Evolutionary conservation across 305 asterid genomes (phyloP).

Genomic region (Solanum hybrid): DNA sequence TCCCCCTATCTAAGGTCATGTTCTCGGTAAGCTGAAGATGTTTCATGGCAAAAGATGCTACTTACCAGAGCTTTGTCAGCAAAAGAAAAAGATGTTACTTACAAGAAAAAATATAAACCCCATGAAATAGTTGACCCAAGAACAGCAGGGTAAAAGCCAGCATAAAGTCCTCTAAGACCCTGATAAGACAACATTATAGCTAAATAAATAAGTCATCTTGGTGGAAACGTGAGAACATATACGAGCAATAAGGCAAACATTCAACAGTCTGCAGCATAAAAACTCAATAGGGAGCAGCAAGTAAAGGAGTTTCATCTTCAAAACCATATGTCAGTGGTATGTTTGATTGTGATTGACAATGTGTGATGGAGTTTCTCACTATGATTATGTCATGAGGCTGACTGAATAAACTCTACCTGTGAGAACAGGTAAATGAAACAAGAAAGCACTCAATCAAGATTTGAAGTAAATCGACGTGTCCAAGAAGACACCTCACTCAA

Average conservation of each 20-base stretch:
- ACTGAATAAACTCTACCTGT: neutral
- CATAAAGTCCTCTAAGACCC: conserved; percentile 92
- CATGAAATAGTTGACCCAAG: conserved; percentile 96
- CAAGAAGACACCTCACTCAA: neutral
- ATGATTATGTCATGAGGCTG: neutral
- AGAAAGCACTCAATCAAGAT: neutral
- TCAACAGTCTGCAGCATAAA: neutral
- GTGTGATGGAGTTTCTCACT: neutral
- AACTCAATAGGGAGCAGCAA: neutral
- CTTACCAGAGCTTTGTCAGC: neutral
- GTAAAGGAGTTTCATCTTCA: neutral
- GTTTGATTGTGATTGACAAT: neutral
- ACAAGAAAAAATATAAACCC: conserved; percentile 96
- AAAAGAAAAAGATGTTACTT: conserved; percentile 23
- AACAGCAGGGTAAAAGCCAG: conserved; percentile 95
- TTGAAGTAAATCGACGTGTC: neutral
- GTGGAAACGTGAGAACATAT: neutral
- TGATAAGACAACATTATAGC: conserved; percentile 23
- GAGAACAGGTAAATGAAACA: neutral
- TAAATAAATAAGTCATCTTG: neutral
- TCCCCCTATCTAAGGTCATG: neutral
- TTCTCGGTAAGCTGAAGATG: neutral
- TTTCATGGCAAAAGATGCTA: neutral
- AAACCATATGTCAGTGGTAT: neutral
- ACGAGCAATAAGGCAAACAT: neutral